Conservation (phyloP, 768 basidiomycete species). For the Psilocybe cyanescens region DNA sequence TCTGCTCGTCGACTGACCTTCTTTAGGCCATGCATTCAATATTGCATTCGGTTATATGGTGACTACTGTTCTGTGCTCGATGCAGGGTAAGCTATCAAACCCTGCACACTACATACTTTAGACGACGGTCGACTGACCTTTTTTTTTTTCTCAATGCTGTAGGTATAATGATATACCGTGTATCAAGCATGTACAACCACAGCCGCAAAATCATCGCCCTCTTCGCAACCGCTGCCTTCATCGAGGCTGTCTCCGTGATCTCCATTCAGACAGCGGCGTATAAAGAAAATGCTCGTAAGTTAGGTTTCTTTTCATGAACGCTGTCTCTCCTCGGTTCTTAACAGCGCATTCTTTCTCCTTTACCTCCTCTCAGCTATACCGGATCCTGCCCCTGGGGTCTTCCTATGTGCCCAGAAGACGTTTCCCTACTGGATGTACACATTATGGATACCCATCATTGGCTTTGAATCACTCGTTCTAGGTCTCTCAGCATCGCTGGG, state of each 20-base stretch:
- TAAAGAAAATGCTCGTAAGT: not conserved
- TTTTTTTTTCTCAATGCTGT: not conserved
- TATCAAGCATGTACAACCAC: slow-evolving; percentile 23
- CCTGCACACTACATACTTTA: not conserved
- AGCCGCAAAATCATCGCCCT: slow-evolving; percentile 1
- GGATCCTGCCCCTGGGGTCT: slow-evolving; percentile 8
- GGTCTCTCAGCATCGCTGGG: slow-evolving; percentile 9
- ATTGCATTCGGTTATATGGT: not conserved
- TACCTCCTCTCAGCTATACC: slow-evolving; percentile 5
- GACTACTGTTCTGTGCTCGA: not conserved
- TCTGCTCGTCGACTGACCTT: not conserved
- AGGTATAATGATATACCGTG: slow-evolving; percentile 21
- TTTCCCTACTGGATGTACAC: slow-evolving; percentile 12
- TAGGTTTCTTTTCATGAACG: not conserved
- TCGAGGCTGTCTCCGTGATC: slow-evolving; percentile 1
- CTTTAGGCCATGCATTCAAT: not conserved
- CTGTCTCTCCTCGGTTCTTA: not conserved
- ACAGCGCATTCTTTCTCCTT: not conserved
- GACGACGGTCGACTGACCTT: not conserved
- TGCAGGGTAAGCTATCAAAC: not conserved
- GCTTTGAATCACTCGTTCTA: slow-evolving; percentile 13
- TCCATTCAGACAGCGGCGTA: slow-evolving; percentile 2
- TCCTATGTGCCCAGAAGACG: slow-evolving; percentile 5
- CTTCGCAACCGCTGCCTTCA: slow-evolving; percentile 1
- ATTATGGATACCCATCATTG: slow-evolving; percentile 14